Evolutionary conservation across 192 early-diverging fungal species (phyloP), one percentile per base, ranked within the genome.

Genomic region (Gigaspora rosea): DNA sequence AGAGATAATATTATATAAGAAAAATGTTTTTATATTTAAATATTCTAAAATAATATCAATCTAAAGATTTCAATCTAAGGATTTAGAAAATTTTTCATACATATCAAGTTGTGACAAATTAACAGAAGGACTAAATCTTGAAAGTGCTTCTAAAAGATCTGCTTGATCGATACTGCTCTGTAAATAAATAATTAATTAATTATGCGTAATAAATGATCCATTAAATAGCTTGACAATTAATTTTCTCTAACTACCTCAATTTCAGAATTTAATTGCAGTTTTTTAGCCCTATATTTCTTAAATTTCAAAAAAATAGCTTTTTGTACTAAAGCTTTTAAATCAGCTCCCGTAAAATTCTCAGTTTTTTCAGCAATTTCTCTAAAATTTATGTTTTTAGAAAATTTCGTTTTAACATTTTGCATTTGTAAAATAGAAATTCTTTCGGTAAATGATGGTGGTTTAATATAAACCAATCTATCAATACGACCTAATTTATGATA

Each of bases 381-480:
- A 2, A 86, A 66, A 62, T 88, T 82, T 4, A 86, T 62, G 18
- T 70, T 51, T 0, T 75, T 49, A 1, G 80, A 71, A 22, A 88
- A 52, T 12, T 33, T 52, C 20, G 35, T 71, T 32, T 84, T 82
- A 3, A 79, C 78, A n/a, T 62, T 32, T 48, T 90, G 66, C 13
- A 92, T 80, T 54, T 75, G 51, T 20, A 98, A 80, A 50, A 98
- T 96, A 13, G 85, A 83, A 2, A 82, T 57, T 7, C 96, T 86
- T 49, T 91, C 89, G 0, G 74, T 73, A 4, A 74, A 71, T 15
- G 76, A 83, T 5, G 96, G 96, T 8, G 87, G 79, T 7, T 85
- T 85, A 2, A 98, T 88, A 66, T 90, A 87, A 10, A 97, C 88
- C 18, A 85, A 81, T 64, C 89, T 85, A 82, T 98, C 96, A 41